These are phyloP conservation scores for Obelidium mucronatum DNA, from an alignment of 192 early-diverging fungal species.

Conservation along the genomic window DNA sequence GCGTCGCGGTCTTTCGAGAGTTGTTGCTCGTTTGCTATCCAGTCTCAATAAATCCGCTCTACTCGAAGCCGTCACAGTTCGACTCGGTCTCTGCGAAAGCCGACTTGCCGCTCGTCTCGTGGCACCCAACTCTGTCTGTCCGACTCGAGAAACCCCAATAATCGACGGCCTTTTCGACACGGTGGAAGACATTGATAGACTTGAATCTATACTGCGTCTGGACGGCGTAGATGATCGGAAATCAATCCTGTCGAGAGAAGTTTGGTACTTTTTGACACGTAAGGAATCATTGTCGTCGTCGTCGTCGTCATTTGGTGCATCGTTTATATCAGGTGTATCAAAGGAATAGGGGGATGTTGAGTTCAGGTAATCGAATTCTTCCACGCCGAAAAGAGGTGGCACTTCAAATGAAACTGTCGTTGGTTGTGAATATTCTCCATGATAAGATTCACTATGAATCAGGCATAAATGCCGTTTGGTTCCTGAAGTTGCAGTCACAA, in stretches of 20 bases:
- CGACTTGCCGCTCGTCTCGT: neutral
- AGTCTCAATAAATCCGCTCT: neutral
- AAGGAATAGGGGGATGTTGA: neutral
- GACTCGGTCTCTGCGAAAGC: neutral
- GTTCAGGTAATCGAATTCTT: too few relatives aligned
- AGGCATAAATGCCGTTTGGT: slow-evolving; percentile 8
- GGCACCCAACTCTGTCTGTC: slow-evolving; percentile 3
- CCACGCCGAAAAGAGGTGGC: slow-evolving; percentile 28
- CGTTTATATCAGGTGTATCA: too few relatives aligned
- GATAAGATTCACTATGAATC: slow-evolving; percentile 6
- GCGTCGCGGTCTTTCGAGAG: neutral
- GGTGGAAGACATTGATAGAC: neutral
- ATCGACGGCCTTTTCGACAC: neutral
- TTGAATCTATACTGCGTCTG: neutral
- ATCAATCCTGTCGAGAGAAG: neutral
- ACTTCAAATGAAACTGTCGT: neutral
- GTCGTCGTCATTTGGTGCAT: too few relatives aligned
- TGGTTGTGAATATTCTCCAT: neutral
- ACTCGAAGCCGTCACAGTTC: neutral
- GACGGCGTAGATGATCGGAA: neutral
- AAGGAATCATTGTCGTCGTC: neutral
- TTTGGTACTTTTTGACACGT: too few relatives aligned
- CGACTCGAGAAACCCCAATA: neutral
- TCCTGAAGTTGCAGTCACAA: neutral
- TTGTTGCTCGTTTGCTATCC: neutral